Conservation (phyloP, 192 early-diverging fungal species). For the Coemansia erecta region DNA sequence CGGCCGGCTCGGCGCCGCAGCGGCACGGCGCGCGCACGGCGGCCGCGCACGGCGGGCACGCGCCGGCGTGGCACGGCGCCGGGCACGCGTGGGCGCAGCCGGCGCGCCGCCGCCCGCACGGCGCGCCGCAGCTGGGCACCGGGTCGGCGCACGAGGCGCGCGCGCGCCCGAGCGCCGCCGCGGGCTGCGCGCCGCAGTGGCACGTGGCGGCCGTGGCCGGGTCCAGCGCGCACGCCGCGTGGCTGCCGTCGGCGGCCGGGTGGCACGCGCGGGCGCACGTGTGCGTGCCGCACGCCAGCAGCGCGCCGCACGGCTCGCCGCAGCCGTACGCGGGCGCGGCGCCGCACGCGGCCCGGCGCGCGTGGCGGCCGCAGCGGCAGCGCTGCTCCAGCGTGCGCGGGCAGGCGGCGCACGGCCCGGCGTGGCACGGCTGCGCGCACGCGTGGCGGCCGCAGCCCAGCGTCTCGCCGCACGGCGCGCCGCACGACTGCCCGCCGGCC, state of each 20-base stretch:
- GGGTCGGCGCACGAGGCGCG: slow-evolving; percentile 41
- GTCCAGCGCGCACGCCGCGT: slow-evolving; percentile 36
- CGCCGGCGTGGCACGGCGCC: slow-evolving; percentile 60
- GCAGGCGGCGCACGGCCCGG: slow-evolving; percentile 69
- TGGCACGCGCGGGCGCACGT: slow-evolving; percentile 63
- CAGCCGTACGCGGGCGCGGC: slow-evolving; percentile 35
- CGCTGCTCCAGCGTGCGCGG: slow-evolving; percentile 52
- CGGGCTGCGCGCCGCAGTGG: slow-evolving; percentile 34
- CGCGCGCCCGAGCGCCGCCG: slow-evolving; percentile 16
- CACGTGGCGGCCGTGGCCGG: slow-evolving; percentile 23
- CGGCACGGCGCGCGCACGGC: slow-evolving; percentile 57
- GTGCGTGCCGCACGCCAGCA: slow-evolving; percentile 63
- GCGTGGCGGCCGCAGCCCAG: slow-evolving; percentile 71
- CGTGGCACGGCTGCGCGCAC: slow-evolving; percentile 66
- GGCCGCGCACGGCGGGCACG: slow-evolving; percentile 62
- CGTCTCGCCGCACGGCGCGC: slow-evolving; percentile 62
- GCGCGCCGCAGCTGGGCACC: slow-evolving; percentile 41
- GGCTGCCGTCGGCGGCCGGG: slow-evolving; percentile 10
- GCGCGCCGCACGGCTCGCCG: slow-evolving; percentile 21
- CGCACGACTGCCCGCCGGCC: slow-evolving; percentile 67
- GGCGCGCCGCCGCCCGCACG: slow-evolving; percentile 19
- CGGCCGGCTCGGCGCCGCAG: slow-evolving; percentile 56
- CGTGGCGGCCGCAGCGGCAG: slow-evolving; percentile 70
- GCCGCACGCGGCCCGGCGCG: slow-evolving; percentile 60
- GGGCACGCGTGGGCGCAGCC: slow-evolving; percentile 63